Percentiles rank a stretch among this genome's conserved stretches.
These are phyloP conservation scores for Botryotinia calthae DNA, from an alignment of 2,329 filamentous ascomycete species.

Conservation along the genomic window DNA sequence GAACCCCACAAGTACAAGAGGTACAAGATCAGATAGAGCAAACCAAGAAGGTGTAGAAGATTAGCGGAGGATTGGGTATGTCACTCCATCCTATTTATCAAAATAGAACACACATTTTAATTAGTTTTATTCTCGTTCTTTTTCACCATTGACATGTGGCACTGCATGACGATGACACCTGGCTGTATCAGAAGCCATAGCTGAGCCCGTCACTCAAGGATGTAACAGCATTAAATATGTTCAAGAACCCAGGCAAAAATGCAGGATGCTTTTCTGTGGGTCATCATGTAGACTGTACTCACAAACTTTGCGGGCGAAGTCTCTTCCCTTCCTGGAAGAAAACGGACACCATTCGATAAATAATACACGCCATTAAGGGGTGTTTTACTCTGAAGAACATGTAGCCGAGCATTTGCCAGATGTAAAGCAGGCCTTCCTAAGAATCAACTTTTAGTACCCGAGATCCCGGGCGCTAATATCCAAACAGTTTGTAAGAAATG, in stretches of 20 bases:
- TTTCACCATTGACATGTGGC: not conserved
- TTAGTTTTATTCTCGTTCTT: not conserved
- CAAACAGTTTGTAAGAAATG: not conserved
- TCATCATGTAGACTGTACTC: not conserved
- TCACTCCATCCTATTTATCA: not conserved
- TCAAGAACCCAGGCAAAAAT: not conserved
- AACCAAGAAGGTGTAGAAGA: not conserved
- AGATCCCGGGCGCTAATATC: not conserved
- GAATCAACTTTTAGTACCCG: not conserved
- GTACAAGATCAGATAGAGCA: constrained; percentile 7
- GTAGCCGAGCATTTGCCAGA: not conserved
- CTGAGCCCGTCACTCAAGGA: too few species aligned
- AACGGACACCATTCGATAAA: too few species aligned
- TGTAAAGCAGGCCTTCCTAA: not conserved
- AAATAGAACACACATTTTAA: not conserved
- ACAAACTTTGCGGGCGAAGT: not conserved
- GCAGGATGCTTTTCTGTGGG: not conserved
- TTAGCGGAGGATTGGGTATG: not conserved
- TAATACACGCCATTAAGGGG: not conserved
- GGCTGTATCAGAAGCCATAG: not conserved
- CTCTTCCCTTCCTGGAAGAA: too few species aligned
- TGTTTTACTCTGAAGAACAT: too few species aligned
- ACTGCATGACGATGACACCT: not conserved
- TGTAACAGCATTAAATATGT: too few species aligned
- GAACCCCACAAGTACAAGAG: constrained; percentile 25